Evolutionary conservation across 2,329 filamentous ascomycete species (phyloP).

Genomic region (Chaetothyriales sp.): DNA sequence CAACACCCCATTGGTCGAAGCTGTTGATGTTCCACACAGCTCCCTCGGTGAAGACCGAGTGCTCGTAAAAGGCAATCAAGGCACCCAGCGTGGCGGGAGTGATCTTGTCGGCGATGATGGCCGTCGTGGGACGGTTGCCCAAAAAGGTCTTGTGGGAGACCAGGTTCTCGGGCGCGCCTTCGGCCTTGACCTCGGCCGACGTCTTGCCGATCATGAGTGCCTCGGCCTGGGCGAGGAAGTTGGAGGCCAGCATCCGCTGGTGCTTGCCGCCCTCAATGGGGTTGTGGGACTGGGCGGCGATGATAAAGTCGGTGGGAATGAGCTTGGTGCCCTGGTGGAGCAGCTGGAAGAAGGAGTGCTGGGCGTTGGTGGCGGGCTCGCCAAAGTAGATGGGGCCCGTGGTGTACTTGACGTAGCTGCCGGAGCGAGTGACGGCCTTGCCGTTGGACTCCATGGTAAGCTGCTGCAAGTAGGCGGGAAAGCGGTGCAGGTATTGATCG

Average conservation of each 20-base stretch:
- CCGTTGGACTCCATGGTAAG: constrained; percentile 99
- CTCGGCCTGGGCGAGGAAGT: constrained; percentile 38
- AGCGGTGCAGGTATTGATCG: constrained; percentile 97
- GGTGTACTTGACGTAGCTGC: constrained; percentile 88
- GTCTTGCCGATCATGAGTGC: constrained; percentile 42
- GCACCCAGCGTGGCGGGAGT: constrained; percentile 88
- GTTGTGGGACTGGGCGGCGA: constrained; percentile 94
- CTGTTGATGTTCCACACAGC: constrained; percentile 99
- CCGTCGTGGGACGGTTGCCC: constrained; percentile 92
- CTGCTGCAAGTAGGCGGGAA: constrained; percentile 97
- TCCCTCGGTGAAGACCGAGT: constrained; percentile 93
- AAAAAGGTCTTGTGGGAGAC: constrained; percentile 99
- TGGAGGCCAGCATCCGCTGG: constrained; percentile 52
- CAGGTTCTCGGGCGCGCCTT: constrained; percentile 39
- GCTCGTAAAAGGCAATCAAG: constrained; percentile 97
- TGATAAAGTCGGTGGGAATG: constrained; percentile 94
- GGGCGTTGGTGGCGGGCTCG: constrained; percentile 95
- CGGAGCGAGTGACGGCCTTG: constrained; percentile 83
- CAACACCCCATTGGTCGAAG: constrained; percentile 99
- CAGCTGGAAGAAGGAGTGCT: constrained; percentile 99
- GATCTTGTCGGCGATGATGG: constrained; percentile 84
- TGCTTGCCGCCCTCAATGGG: constrained; percentile 82
- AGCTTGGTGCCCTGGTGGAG: constrained; percentile 98
- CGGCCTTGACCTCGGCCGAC: constrained; percentile 34
- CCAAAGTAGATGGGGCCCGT: constrained; percentile 93